A percentile compares a stretch with the other conserved stretches of the same genome.
Conservation (phyloP, 192 early-diverging fungal species). For the Allomyces arbusculus region DNA sequence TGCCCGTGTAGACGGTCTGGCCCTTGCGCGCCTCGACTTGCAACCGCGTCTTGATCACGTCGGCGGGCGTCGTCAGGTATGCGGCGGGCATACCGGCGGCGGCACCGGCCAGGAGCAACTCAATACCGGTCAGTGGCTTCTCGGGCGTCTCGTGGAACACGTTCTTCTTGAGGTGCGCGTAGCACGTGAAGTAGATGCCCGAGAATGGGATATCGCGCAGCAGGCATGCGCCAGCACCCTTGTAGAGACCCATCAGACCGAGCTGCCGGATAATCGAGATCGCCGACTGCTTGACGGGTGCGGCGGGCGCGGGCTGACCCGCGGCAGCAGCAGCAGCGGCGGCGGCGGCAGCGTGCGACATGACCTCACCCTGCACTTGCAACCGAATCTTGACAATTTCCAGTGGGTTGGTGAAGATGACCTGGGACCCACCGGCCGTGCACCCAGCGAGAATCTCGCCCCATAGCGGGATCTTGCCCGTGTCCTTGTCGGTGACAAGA, state of each 20-base stretch:
- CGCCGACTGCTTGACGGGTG: constrained; percentile 44
- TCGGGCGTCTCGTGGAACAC: constrained; percentile 66
- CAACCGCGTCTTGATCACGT: constrained; percentile 94
- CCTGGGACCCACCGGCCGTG: constrained; percentile 67
- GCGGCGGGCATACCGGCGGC: constrained; percentile 92
- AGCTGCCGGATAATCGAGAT: constrained; percentile 72
- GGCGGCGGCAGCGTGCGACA: too few relatives aligned
- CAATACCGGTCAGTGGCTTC: constrained; percentile 39
- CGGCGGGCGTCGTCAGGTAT: constrained; percentile 89
- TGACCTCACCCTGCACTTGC: constrained; percentile 61
- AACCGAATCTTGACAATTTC: constrained; percentile 98
- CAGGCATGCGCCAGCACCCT: constrained; percentile 78
- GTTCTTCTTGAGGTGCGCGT: constrained; percentile 91
- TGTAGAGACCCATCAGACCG: constrained; percentile 83
- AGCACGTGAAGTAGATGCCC: constrained; percentile 90
- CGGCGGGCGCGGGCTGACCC: constrained; percentile 6
- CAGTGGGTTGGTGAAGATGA: constrained; percentile 88
- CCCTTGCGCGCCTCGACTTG: constrained; percentile 82
- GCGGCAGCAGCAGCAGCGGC: not conserved
- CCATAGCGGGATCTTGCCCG: constrained; percentile 50
- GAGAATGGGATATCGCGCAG: constrained; percentile 93
- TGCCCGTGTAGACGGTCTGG: constrained; percentile 68
- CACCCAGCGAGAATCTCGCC: constrained; percentile 73
- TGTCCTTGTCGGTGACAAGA: constrained; percentile 38
- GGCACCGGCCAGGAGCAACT: constrained; percentile 73